Percentiles rank a stretch among this genome's conserved stretches.
These are phyloP conservation scores for Pigoraptor vietnamica DNA, from an alignment of 78 protist genomes.

Conservation along the genomic window DNA sequence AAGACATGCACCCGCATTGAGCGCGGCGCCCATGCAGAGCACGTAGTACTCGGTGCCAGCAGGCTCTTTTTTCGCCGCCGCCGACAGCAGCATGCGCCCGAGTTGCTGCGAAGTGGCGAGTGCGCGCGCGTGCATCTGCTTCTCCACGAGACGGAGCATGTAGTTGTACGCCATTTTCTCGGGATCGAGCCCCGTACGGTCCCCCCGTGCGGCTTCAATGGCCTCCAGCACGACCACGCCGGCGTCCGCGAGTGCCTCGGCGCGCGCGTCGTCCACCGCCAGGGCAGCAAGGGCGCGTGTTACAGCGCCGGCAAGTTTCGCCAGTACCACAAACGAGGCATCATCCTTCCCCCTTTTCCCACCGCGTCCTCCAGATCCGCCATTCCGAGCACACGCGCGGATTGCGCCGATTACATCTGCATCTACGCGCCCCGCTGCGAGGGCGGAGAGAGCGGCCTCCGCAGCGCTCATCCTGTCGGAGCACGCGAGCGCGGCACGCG, in stretches of 20 bases:
- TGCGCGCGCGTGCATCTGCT: not conserved
- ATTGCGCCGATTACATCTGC: not conserved
- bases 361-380: not conserved
- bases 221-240: not conserved
- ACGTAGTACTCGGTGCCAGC: too few relatives aligned
- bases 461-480: not conserved
- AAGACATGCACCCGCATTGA: not conserved
- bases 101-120: not conserved
- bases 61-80: too few relatives aligned
- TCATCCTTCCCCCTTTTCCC: not conserved
- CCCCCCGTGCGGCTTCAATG: not conserved
- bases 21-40: not conserved
- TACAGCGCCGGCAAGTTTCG: not conserved
- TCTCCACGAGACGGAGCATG: not conserved
- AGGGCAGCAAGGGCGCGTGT: not conserved
- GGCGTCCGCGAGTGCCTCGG: not conserved
- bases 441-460: not conserved
- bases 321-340: not conserved
- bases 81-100: not conserved
- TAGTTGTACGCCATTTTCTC: not conserved
- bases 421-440: not conserved
- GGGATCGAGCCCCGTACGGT: not conserved
- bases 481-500: too few relatives aligned
- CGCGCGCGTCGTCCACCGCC: not conserved
- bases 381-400: not conserved